These are phyloP conservation scores for Rhamnella rubrinervis DNA, from an alignment of 331 rosid species.

Conservation along the genomic window DNA sequence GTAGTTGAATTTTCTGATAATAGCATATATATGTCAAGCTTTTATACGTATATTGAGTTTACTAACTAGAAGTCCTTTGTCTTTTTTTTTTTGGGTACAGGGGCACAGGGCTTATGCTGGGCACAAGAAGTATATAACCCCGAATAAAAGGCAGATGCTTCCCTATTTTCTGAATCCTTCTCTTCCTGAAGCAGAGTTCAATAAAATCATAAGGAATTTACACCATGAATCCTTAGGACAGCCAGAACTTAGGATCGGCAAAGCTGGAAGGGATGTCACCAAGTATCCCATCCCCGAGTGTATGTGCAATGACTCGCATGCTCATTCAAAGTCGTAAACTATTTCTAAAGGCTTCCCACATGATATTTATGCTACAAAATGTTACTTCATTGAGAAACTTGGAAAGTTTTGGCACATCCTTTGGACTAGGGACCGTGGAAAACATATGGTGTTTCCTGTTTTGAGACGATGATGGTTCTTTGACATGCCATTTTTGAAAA, in stretches of 20 bases:
- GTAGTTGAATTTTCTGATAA: neutral
- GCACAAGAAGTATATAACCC: conserved; percentile 94
- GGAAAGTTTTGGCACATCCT: conserved; percentile 8
- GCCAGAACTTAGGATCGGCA: conserved; percentile 67
- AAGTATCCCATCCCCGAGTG: conserved; percentile 88
- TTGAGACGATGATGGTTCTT: conserved; percentile 23
- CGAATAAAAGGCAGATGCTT: conserved; percentile 92
- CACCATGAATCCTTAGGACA: conserved; percentile 84
- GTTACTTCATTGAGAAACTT: conserved; percentile 4
- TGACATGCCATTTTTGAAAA: conserved; percentile 1
- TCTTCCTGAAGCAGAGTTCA: conserved; percentile 71
- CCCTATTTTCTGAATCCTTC: conserved; percentile 65
- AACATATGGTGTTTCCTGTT: conserved; percentile 16
- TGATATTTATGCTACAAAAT: conserved; percentile 8
- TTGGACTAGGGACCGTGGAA: conserved; percentile 29
- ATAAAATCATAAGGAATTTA: conserved; percentile 55
- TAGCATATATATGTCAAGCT: neutral
- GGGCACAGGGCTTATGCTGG: conserved; percentile 91
- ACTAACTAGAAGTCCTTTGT: conserved; percentile 8
- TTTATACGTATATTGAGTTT: neutral
- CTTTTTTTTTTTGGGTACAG: conserved; percentile 31
- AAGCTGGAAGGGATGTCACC: conserved; percentile 81
- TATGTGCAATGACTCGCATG: conserved; percentile 66
- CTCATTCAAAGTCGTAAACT: conserved; percentile 27
- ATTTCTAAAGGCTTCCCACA: conserved; percentile 16